A percentile compares a stretch with the other conserved stretches of the same genome.
Evolutionary conservation across 176 grass and related monocot genomes (phyloP).

Genomic region (Rhynchospora tenuis): DNA sequence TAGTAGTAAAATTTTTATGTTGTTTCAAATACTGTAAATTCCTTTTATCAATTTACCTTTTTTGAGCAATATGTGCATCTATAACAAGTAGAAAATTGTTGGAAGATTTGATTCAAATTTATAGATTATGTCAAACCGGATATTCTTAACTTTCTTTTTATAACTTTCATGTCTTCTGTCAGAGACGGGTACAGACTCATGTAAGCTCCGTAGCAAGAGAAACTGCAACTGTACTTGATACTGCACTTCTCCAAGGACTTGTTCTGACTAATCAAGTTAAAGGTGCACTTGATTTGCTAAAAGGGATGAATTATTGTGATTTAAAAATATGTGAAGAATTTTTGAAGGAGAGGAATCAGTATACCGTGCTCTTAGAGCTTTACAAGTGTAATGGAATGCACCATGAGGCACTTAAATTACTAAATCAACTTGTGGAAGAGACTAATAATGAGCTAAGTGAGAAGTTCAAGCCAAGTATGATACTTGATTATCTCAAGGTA

Average conservation of each 20-base stretch:
- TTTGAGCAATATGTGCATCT: not conserved
- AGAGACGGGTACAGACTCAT: constrained; percentile 62
- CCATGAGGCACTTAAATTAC: constrained; percentile 76
- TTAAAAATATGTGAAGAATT: constrained; percentile 86
- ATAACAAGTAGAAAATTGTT: not conserved
- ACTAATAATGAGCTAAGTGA: constrained; percentile 50
- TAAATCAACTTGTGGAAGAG: constrained; percentile 90
- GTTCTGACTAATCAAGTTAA: constrained; percentile 75
- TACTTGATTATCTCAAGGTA: constrained; percentile 97
- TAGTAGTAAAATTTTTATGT: not conserved
- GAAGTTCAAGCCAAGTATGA: constrained; percentile 81
- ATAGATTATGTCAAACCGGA: not conserved
- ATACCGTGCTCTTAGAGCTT: constrained; percentile 79
- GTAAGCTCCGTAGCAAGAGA: constrained; percentile 91
- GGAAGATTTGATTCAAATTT: not conserved
- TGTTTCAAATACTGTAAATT: not conserved
- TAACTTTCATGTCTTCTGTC: constrained; percentile 14
- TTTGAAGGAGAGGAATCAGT: constrained; percentile 65
- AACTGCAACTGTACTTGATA: constrained; percentile 82
- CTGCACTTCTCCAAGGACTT: constrained; percentile 90
- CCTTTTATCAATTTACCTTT: not conserved
- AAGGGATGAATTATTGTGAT: constrained; percentile 86
- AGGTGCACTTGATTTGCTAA: constrained; percentile 51
- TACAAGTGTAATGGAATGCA: constrained; percentile 92
- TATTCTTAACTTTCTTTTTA: not conserved